These are phyloP conservation scores for Heterobasidion irregulare DNA, from an alignment of 1,284 basidiomycete genomes.

Conservation along the genomic window DNA sequence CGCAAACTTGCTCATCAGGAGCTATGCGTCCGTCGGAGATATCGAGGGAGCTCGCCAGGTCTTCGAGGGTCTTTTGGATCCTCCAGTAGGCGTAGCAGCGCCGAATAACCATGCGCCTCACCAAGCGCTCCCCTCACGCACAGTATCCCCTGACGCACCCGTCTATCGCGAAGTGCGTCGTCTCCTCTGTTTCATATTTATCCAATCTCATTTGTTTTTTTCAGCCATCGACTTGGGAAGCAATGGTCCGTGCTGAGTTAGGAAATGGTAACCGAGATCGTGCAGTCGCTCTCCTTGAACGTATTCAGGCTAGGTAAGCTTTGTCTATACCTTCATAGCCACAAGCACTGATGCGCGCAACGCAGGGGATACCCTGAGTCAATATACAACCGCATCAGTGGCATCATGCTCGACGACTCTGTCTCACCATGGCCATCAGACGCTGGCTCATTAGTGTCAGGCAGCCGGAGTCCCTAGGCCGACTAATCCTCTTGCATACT, in stretches of 20 bases:
- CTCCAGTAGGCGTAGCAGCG: conserved; percentile 81
- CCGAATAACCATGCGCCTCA: conserved; percentile 81
- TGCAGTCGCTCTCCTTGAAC: conserved; percentile 66
- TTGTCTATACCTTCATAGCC: conserved; percentile 14
- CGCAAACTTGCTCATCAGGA: conserved; percentile 88
- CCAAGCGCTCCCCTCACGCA: conserved; percentile 25
- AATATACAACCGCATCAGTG: conserved; percentile 33
- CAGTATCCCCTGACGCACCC: conserved; percentile 33
- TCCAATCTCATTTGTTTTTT: conserved; percentile 7
- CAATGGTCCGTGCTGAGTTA: conserved; percentile 92
- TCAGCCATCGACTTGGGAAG: conserved; percentile 85
- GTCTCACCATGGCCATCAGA: conserved; percentile 22
- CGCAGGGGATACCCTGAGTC: conserved; percentile 56
- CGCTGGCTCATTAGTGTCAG: conserved; percentile 1
- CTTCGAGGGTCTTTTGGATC: conserved; percentile 87
- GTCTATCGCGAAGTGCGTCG: conserved; percentile 84
- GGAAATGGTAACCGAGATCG: conserved; percentile 65
- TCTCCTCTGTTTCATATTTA: conserved; percentile 9
- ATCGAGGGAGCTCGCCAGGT: conserved; percentile 66
- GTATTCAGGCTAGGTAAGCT: conserved; percentile 64
- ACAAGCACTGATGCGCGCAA: neutral
- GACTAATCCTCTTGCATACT: neutral
- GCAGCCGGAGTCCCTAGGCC: conserved; percentile 6
- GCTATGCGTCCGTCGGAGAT: conserved; percentile 69
- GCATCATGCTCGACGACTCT: conserved; percentile 30